Percentiles rank a stretch among this genome's conserved stretches.
phyloP scores from a whole-genome alignment of 2,329 filamentous ascomycete species.

The Diplocarpon mali region DNA sequence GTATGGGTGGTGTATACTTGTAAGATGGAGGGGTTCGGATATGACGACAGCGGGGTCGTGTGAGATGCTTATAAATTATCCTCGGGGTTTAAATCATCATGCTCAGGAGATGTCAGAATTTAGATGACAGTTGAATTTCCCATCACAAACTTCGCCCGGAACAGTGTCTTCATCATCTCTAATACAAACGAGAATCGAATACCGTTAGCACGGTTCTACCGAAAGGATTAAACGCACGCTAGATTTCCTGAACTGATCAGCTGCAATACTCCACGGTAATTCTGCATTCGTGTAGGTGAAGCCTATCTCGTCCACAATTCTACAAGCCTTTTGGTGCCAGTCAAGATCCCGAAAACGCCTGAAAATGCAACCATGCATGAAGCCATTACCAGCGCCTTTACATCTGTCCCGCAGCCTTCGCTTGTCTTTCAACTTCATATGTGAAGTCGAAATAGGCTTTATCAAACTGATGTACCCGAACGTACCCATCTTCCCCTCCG shows the following conservation, averaged over 20 bases:
- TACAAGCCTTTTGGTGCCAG: conserved; percentile 6
- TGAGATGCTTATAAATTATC: not conserved
- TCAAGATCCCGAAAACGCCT: conserved; percentile 5
- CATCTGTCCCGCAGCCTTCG: conserved; percentile 20
- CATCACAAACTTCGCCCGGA: no score
- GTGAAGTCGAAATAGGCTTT: conserved; percentile 97
- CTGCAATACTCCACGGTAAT: not conserved
- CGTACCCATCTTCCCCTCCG: conserved; percentile 96
- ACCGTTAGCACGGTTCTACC: no score
- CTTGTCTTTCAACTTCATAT: conserved; percentile 95
- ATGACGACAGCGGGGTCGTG: not conserved
- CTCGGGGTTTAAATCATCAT: not conserved
- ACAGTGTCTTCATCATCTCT: no score
- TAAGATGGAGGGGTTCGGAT: not conserved
- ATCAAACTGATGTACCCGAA: conserved; percentile 96
- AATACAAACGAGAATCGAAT: no score
- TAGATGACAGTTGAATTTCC: no score
- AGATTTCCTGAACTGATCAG: not conserved
- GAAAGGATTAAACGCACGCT: no score
- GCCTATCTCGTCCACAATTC: not conserved
- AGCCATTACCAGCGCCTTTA: conserved; percentile 8
- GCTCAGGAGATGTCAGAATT: no score
- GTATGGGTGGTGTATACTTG: not conserved
- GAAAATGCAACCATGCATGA: conserved; percentile 4
- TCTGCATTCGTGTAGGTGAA: conserved; percentile 1